Percentiles rank a stretch among this genome's conserved stretches.
Conservation (phyloP, 306 rosid species). For the Casuarina glauca region DNA sequence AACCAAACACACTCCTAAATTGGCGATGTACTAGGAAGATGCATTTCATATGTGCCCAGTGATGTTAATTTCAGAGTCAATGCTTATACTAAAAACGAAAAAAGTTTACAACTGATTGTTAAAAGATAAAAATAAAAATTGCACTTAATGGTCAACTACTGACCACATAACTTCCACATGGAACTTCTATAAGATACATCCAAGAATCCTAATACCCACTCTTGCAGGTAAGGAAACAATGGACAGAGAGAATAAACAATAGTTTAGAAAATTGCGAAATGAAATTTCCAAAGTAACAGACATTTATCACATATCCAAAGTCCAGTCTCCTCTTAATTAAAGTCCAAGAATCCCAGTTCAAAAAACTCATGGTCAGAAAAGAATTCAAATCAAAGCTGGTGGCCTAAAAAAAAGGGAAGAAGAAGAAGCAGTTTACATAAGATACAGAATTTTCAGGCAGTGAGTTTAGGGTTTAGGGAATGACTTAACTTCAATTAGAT, state of each 20-base stretch:
- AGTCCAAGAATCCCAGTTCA: neutral
- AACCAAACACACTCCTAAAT: neutral
- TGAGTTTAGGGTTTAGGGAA: neutral
- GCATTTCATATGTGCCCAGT: neutral
- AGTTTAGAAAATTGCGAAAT: too few relatives aligned
- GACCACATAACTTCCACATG: neutral
- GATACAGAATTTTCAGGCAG: neutral
- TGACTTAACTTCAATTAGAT: neutral
- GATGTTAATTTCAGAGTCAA: neutral
- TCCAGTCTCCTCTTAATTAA: neutral
- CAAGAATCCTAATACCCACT: slow-evolving; percentile 8
- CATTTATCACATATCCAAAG: neutral
- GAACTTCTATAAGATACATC: neutral
- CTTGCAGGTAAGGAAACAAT: slow-evolving; percentile 17
- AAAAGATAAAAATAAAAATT: neutral
- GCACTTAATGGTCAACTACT: neutral
- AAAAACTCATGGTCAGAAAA: neutral
- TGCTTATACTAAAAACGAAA: too few relatives aligned
- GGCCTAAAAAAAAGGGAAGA: neutral
- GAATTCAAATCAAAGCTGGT: neutral
- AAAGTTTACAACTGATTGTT: neutral
- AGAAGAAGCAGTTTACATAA: neutral
- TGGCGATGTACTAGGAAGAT: neutral
- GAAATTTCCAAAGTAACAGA: neutral
- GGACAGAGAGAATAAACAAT: slow-evolving; percentile 2